Conservation (phyloP, 768 basidiomycete species). For the Termitomyces sp. region DNA sequence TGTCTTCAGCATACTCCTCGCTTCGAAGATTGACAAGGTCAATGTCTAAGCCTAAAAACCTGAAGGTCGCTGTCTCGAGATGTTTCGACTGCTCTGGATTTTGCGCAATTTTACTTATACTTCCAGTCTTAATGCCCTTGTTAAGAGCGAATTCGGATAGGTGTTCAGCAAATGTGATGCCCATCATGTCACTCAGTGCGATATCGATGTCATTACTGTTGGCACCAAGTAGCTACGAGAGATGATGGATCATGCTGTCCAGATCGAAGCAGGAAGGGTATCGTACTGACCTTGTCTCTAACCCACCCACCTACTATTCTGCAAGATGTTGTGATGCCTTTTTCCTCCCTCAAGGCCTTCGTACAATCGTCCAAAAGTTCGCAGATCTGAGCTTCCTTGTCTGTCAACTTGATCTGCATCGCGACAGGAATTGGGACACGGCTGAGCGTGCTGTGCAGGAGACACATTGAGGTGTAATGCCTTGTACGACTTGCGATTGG, state of each 20-base stretch:
- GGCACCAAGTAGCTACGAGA: conserved; percentile 64
- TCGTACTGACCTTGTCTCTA: conserved; percentile 77
- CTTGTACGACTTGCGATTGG: background rate
- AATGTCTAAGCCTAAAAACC: conserved; percentile 73
- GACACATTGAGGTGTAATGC: conserved; percentile 9
- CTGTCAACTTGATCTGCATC: conserved; percentile 52
- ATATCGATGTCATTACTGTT: conserved; percentile 92
- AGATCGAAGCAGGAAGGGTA: background rate
- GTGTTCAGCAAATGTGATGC: conserved; percentile 78
- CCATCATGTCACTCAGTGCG: conserved; percentile 86
- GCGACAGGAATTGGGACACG: conserved; percentile 17
- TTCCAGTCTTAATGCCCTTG: conserved; percentile 48
- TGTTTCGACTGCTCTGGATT: conserved; percentile 99
- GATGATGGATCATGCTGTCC: background rate
- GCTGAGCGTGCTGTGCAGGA: conserved; percentile 3
- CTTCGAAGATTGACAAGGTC: conserved; percentile 93
- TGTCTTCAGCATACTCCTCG: conserved; percentile 84
- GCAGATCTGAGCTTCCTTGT: conserved; percentile 67
- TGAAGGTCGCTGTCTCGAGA: conserved; percentile 88
- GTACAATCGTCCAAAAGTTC: conserved; percentile 78
- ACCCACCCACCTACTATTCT: conserved; percentile 99
- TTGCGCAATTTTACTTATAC: conserved; percentile 78
- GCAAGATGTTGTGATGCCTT: conserved; percentile 58
- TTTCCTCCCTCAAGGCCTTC: conserved; percentile 42
- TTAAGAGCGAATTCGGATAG: conserved; percentile 57